Evolutionary conservation across 768 basidiomycete species (phyloP).

Genomic region (Russula dissimulans): DNA sequence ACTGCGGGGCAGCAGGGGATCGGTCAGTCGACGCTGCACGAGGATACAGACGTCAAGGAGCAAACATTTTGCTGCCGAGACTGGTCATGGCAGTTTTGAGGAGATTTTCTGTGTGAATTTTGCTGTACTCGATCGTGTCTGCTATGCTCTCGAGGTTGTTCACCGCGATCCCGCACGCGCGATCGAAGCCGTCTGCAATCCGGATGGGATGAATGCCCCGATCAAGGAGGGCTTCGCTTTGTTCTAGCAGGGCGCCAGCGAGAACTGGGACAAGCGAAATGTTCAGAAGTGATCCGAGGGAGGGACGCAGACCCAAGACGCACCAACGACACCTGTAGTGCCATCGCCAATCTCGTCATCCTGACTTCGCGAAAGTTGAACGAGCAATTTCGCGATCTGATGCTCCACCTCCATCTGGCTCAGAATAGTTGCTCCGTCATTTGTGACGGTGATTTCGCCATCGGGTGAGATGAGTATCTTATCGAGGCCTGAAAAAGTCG

Average conservation of each 20-base stretch:
- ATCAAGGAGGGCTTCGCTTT: conserved; percentile 94
- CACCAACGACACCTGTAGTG: conserved; percentile 97
- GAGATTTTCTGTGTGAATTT: conserved; percentile 74
- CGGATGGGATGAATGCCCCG: conserved; percentile 98
- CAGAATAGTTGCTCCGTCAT: conserved; percentile 97
- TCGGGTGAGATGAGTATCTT: conserved; percentile 94
- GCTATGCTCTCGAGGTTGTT: conserved; percentile 85
- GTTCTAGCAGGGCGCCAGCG: conserved; percentile 93
- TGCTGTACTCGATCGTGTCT: conserved; percentile 80
- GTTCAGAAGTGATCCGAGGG: not conserved
- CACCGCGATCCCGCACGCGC: conserved; percentile 84
- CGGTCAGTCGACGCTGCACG: not conserved
- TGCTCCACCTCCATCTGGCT: conserved; percentile 99
- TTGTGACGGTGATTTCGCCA: conserved; percentile 98
- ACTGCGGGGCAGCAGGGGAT: conserved; percentile 33
- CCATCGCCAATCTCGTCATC: conserved; percentile 99
- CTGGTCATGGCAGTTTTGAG: conserved; percentile 93
- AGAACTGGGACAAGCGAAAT: conserved; percentile 44
- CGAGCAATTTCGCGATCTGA: conserved; percentile 96
- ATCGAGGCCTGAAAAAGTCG: conserved; percentile 59
- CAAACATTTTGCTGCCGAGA: conserved; percentile 96
- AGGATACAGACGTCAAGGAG: not conserved
- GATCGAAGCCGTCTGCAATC: conserved; percentile 98
- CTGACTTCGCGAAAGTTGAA: conserved; percentile 94
- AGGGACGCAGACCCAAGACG: conserved; percentile 29